Conservation (phyloP, 225 moss, liverwort and hornwort genomes). For the Anthoceros angustus region DNA sequence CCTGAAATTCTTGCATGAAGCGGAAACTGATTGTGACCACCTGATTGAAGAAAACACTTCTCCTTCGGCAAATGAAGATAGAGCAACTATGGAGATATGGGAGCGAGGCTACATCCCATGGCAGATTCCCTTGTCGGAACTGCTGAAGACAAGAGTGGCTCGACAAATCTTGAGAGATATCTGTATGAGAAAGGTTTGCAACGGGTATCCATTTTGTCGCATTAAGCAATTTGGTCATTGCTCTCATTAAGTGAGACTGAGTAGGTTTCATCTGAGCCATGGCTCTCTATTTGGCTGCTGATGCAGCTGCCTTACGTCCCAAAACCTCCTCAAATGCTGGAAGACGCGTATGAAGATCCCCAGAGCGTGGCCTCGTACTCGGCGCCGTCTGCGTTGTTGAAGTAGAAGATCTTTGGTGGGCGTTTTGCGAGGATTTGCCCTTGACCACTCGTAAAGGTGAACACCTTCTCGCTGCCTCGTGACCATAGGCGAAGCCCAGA, state of each 20-base stretch:
- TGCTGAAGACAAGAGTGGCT: slow-evolving; percentile 4
- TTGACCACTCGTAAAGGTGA: no score
- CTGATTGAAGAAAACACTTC: background rate
- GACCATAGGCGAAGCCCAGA: no score
- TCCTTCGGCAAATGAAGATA: slow-evolving; percentile 2
- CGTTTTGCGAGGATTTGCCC: no score
- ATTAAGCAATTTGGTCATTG: background rate
- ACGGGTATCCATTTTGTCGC: slow-evolving; percentile 5
- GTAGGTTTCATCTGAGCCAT: background rate
- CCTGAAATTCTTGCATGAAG: background rate
- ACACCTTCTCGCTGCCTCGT: no score
- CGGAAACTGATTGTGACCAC: background rate
- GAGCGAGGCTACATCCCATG: background rate
- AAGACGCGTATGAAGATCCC: slow-evolving; percentile 23
- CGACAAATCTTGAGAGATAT: slow-evolving; percentile 18
- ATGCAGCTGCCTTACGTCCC: slow-evolving; percentile 24
- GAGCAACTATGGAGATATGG: background rate
- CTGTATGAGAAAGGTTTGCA: slow-evolving; percentile 23
- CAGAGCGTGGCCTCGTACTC: no score
- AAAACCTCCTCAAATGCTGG: slow-evolving; percentile 19
- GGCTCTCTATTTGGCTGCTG: background rate
- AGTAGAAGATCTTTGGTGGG: no score
- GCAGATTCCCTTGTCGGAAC: background rate
- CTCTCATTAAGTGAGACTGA: no score
- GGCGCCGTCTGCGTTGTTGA: no score